Base-by-base conservation (phyloP, 2,329 filamentous ascomycete genomes). In the Microsporum audouinii region DNA sequence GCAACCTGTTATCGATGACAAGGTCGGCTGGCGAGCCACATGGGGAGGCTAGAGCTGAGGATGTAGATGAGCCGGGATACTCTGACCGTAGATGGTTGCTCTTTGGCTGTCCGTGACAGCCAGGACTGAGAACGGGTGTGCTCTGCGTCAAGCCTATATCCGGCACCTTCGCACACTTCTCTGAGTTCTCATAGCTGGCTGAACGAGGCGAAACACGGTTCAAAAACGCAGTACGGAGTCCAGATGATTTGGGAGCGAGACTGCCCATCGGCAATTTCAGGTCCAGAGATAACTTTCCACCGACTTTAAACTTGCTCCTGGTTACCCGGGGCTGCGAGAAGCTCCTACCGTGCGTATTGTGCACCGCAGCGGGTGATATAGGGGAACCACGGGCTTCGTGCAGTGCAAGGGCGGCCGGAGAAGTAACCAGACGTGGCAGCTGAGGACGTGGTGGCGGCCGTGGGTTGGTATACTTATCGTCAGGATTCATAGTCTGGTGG, bases 401-500 rank as follows among this genome's bases (percentile, higher is more conserved):
- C 6, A 27, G 23, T n/a, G 47, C 58, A 29, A 63, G 59, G 38
- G 57, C 60, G 23, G 64, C 62, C 8, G 76, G 73, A 33, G 78
- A 77, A 6, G 78, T 80, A 55, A 75, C 75, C 57, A 80, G 66
- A 34, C 77, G 75, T 23, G 75, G 69, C 29, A 76, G 68, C 61
- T 76, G 69, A 53, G 83, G 77, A 64, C 78, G 76, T 14, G 78
- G 76, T 1, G 81, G 79, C 27, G 84, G 82, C 59, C 85, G 80
- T 8, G 88, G 89, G 36, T 86, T 84, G 66, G 84, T 78, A 71
- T 85, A 95, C 70, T 88, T 90, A 75, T 89, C 87, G 34, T 82
- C 78, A 0, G 89, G 89, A 67, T 92, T 83, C 82, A 91, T 87
- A 1, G 89, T 94, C 70, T 84, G 87, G 67, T 82, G 82, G 66